phyloP scores from a whole-genome alignment of 352 stramenopile genomes.

The Blastocystis sp. region DNA sequence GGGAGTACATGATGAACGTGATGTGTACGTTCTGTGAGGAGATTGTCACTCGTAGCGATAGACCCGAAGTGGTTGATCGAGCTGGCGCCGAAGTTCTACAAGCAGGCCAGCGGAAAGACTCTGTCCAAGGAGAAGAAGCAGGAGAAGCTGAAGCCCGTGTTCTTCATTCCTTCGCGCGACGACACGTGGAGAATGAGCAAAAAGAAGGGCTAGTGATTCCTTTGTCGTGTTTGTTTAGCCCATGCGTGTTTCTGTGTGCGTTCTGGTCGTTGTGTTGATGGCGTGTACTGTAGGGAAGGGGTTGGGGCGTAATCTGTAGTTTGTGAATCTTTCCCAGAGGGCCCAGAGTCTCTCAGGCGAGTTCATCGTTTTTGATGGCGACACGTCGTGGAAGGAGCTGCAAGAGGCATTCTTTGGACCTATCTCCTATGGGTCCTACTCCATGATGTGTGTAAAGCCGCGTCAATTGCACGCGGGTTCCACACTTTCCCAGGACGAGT shows the following conservation, averaged over 20 bases:
- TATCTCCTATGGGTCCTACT: too few species aligned
- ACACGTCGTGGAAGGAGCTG: background rate
- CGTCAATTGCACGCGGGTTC: too few species aligned
- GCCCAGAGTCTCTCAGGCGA: background rate
- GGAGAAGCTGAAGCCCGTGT: conserved; percentile 98
- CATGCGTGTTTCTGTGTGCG: background rate
- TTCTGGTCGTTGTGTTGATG: background rate
- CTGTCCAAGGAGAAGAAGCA: conserved; percentile 95
- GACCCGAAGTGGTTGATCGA: conserved; percentile 98
- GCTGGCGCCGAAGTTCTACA: conserved; percentile 92
- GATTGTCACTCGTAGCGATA: conserved; percentile 82
- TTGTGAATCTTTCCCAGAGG: too few species aligned
- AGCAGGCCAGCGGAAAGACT: conserved; percentile 94
- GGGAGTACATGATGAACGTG: conserved; percentile 99
- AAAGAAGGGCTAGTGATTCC: conserved; percentile 71
- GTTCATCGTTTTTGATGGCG: background rate
- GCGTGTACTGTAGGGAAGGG: background rate
- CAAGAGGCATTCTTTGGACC: too few species aligned
- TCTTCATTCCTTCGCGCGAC: conserved; percentile 95
- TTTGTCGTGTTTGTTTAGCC: background rate
- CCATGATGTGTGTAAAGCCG: too few species aligned
- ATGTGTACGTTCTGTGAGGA: conserved; percentile 80
- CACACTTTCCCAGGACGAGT: background rate
- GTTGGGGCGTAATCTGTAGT: too few species aligned
- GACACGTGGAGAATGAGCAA: conserved; percentile 85